Base-by-base conservation (phyloP, 2,329 filamentous ascomycete species). In the Aspergillus calidoustus region DNA sequence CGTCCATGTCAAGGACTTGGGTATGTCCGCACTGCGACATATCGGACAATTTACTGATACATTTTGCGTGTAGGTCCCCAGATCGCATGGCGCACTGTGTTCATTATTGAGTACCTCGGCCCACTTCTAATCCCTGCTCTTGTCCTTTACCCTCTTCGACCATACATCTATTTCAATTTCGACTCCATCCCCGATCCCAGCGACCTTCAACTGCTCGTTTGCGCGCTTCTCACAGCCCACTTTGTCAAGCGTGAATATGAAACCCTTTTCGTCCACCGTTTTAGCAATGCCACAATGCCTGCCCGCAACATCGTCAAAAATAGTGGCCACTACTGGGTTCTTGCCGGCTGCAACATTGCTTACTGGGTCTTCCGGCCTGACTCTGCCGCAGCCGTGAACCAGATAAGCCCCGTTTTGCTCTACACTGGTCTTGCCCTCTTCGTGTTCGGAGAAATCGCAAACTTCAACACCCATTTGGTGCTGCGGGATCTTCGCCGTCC, bases 231-330 rank as follows among this genome's bases (percentile, higher is more conserved):
- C 71, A 81, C 88, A 60, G 78, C 90, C 13, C 95, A 99, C 83
- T 99, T 97, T 79, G 68, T 91, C 75, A 99, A 99, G 86, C 93
- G 95, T 74, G 95, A 99, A 82, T 84, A 92, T 67, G 95, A 99
- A 82, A 98, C 95, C 0, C 75, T 97, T 64, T 97, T 95, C 76
- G 86, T 99, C 64, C 95, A 99, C 84, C 92, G 92, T 75, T 99
- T 99, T 84, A 94, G 92, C 60, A 88, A 90, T 64, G 92, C 91
- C 72, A 99, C 95, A 53, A 99, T 99, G 95, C 95, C 95, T 19
- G 85, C 86, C 61, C 81, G 80, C 74, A 96, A 97, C 83, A 92
- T 99, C 75, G 90, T 97, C 86, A 95, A 94, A 80, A 99, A 99
- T 85, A 92, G 89, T 68, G 87, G 86, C 68, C 94, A 97, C 83